These are phyloP conservation scores for Beta macrorhiza DNA, from an alignment of 179 eudicot species.

Conservation along the genomic window DNA sequence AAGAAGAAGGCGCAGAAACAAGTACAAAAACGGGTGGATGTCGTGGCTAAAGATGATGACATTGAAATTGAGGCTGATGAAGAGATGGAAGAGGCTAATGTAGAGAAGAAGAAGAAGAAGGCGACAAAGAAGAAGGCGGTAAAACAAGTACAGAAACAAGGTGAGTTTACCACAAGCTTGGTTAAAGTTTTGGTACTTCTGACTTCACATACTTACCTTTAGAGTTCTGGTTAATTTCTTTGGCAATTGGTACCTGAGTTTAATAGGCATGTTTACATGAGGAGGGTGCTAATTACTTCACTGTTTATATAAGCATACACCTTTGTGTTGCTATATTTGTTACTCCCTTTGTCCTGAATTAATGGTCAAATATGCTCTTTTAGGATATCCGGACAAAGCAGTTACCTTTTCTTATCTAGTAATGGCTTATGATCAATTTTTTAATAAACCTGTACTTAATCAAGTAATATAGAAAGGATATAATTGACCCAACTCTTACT, in stretches of 20 bases:
- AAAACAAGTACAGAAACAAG: constrained; percentile 27
- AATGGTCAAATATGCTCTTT: too few relatives aligned
- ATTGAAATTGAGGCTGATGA: constrained; percentile 31
- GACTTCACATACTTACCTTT: neutral
- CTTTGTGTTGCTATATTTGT: neutral
- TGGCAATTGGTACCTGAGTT: neutral
- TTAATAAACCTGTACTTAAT: too few relatives aligned
- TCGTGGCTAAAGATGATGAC: constrained; percentile 28
- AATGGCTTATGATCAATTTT: too few relatives aligned
- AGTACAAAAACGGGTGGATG: constrained; percentile 32
- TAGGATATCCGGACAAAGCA: neutral
- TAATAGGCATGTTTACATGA: neutral
- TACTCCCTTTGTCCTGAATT: neutral
- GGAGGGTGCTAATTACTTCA: neutral
- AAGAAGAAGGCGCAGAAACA: constrained; percentile 27
- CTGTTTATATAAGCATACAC: neutral
- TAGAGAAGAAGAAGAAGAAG: constrained; percentile 30
- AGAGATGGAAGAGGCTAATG: constrained; percentile 27
- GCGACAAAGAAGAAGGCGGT: constrained; percentile 26
- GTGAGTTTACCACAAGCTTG: constrained; percentile 32
- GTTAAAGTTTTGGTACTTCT: neutral
- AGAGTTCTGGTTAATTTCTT: neutral
- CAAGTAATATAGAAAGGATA: too few relatives aligned
- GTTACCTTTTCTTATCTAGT: neutral
- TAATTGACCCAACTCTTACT: too few relatives aligned